A percentile compares a stretch with the other conserved stretches of the same genome.
Evolutionary conservation across 805 yeast genomes (phyloP).

Genomic region (Myxozyma mucilagina): DNA sequence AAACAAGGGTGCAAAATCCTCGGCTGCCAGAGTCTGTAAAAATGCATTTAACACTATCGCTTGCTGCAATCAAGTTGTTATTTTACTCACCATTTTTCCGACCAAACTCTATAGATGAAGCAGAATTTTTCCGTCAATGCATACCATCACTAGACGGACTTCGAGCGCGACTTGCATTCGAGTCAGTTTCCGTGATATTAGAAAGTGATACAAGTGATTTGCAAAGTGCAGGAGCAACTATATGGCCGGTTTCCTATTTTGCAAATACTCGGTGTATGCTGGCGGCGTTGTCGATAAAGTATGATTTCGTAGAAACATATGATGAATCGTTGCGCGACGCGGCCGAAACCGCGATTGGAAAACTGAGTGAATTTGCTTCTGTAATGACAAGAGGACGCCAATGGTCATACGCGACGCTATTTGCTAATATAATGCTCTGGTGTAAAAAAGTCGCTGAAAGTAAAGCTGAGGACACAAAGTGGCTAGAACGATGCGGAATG

Average conservation of each 20-base stretch:
- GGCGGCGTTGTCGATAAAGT: constrained; percentile 13
- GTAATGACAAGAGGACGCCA: constrained; percentile 10
- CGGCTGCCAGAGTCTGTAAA: constrained; percentile 5
- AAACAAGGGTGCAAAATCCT: not conserved
- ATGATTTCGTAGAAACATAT: constrained; percentile 11
- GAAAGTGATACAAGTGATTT: constrained; percentile 9
- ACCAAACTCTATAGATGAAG: constrained; percentile 7
- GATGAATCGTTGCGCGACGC: constrained; percentile 1
- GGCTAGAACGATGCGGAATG: not conserved
- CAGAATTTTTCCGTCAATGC: constrained; percentile 6
- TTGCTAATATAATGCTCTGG: constrained; percentile 15
- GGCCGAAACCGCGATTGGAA: constrained; percentile 11
- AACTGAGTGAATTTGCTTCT: constrained; percentile 4
- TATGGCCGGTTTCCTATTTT: constrained; percentile 13
- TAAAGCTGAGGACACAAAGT: not conserved
- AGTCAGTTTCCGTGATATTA: constrained; percentile 1
- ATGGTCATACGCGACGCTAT: constrained; percentile 18
- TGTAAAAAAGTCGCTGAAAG: constrained; percentile 13
- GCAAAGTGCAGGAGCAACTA: constrained; percentile 10
- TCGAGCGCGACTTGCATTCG: constrained; percentile 11
- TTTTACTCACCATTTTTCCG: constrained; percentile 18
- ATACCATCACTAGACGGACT: constrained; percentile 12
- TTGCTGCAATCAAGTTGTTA: constrained; percentile 11
- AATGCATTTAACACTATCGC: constrained; percentile 4
- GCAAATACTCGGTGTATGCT: constrained; percentile 13